Conservation (phyloP, 1,139 yeast species). For the Magnusiomyces tetraspermus region DNA sequence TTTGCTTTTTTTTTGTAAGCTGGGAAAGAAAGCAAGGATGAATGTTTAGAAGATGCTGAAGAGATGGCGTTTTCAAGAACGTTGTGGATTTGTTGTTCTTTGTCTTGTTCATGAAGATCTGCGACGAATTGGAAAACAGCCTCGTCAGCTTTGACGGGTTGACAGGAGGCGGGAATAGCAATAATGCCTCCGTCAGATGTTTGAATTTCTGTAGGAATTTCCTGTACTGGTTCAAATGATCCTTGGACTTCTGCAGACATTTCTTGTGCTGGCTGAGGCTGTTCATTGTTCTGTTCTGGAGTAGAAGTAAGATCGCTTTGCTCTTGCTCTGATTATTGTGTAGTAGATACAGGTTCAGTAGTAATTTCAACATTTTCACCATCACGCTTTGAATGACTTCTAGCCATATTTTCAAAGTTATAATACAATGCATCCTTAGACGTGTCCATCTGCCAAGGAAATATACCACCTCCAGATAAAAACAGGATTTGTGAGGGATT, state of each 20-base stretch:
- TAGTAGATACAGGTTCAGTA: too few species aligned
- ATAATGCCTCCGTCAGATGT: neutral
- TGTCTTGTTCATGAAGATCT: neutral
- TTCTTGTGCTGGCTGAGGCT: too few species aligned
- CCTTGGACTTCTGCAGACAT: too few species aligned
- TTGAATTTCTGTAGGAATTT: neutral
- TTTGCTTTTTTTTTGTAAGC: neutral
- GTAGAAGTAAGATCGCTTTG: too few species aligned
- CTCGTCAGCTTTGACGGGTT: neutral
- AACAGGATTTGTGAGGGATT: slow-evolving; percentile 24
- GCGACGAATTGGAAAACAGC: neutral
- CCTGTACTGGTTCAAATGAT: too few species aligned
- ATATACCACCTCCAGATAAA: slow-evolving; percentile 6
- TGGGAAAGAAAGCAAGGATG: neutral
- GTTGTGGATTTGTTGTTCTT: neutral
- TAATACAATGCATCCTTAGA: neutral
- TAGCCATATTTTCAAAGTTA: neutral
- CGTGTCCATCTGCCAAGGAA: neutral
- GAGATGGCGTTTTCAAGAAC: neutral
- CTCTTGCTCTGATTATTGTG: too few species aligned
- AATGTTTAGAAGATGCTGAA: neutral
- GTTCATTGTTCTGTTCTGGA: too few species aligned
- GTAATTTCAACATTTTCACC: too few species aligned
- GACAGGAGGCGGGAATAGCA: neutral
- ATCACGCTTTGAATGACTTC: too few species aligned